A percentile compares a stretch with the other conserved stretches of the same genome.
phyloP scores from a whole-genome alignment of 805 yeast species.

The Ogataea degrootiae region DNA sequence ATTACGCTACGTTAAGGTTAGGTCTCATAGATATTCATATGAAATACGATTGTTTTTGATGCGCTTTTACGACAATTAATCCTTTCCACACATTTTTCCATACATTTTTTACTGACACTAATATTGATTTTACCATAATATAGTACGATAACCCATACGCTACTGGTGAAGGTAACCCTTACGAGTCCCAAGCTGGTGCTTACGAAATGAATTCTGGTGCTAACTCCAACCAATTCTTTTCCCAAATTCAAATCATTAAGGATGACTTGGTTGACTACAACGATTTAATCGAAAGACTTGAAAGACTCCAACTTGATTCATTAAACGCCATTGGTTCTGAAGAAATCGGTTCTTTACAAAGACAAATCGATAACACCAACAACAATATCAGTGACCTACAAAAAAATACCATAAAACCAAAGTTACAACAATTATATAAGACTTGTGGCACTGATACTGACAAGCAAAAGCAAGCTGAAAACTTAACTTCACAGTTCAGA shows the following conservation, averaged over 20 bases:
- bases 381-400: constrained; percentile 79
- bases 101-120: background rate
- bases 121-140: background rate
- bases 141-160: constrained; percentile 25
- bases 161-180: constrained; percentile 17
- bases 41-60: background rate
- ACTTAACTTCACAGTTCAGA: constrained; percentile 78
- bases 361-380: constrained; percentile 71
- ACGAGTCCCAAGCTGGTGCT: constrained; percentile 9
- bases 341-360: constrained; percentile 62
- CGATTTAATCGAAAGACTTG: constrained; percentile 62
- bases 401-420: constrained; percentile 56
- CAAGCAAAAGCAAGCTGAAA: constrained; percentile 87
- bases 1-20: too few relatives aligned
- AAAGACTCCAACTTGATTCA: constrained; percentile 63
- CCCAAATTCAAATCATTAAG: constrained; percentile 63
- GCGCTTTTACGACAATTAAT: background rate
- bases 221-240: constrained; percentile 49
- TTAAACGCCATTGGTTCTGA: constrained; percentile 70
- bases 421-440: constrained; percentile 74
- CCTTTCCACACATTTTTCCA: background rate
- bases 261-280: constrained; percentile 66
- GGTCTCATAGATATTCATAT: too few relatives aligned
- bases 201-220: constrained; percentile 17
- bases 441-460: constrained; percentile 68